phyloP scores from a whole-genome alignment of 139 green algal genomes.

The Ettlia oleoabundans region DNA sequence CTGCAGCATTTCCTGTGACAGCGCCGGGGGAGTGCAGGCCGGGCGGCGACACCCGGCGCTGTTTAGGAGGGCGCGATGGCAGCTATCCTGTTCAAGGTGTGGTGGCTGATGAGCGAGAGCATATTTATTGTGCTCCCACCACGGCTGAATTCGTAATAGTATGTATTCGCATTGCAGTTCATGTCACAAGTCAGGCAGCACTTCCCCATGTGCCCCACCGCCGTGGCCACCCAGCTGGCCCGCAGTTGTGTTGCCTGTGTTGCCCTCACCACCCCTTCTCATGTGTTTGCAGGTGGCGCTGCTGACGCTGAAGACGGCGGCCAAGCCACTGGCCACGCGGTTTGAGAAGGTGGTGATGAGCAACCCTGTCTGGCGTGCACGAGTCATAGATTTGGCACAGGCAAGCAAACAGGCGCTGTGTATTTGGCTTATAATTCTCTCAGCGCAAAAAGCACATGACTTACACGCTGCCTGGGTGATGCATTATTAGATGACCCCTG shows the following conservation, averaged over 20 bases:
- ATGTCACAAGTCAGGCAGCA: background rate
- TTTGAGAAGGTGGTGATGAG: conserved; percentile 74
- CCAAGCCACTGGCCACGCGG: conserved; percentile 67
- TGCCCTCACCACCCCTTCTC: too few species aligned
- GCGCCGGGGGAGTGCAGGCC: too few species aligned
- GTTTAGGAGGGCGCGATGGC: conserved; percentile 33
- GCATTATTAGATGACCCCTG: too few species aligned
- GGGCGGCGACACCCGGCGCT: background rate
- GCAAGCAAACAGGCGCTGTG: conserved; percentile 6
- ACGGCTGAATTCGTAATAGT: background rate
- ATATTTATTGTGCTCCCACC: too few species aligned
- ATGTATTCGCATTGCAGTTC: background rate
- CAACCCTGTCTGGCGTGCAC: conserved; percentile 57
- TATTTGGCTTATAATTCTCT: too few species aligned
- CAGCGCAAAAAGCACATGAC: too few species aligned
- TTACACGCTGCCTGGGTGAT: too few species aligned
- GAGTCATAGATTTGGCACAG: conserved; percentile 64
- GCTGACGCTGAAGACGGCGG: conserved; percentile 58
- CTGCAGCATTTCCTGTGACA: too few species aligned
- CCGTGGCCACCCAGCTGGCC: background rate
- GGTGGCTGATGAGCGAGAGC: too few species aligned
- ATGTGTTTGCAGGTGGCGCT: conserved; percentile 15
- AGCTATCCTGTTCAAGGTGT: conserved; percentile 58
- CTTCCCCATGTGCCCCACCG: background rate
- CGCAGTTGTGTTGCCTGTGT: background rate